A percentile compares a stretch with the other conserved stretches of the same genome.
Evolutionary conservation across 2,329 filamentous ascomycete species (phyloP).

Genomic region (Xenoacremonium recifei): DNA sequence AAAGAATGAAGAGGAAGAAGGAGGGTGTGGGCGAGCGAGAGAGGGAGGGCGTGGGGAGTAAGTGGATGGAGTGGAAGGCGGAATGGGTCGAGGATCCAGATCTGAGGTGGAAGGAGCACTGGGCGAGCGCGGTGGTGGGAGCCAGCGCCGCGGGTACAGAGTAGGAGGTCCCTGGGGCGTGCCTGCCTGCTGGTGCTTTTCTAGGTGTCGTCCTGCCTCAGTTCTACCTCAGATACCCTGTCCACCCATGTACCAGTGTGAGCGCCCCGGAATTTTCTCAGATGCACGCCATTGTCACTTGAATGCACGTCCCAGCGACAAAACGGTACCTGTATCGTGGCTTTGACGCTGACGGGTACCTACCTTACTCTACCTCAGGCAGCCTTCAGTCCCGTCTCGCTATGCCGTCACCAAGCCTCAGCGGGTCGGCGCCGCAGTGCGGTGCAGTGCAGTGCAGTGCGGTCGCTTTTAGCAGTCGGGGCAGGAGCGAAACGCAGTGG

Average conservation of each 20-base stretch:
- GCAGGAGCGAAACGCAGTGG: slow-evolving; percentile 7
- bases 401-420: no score
- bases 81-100: slow-evolving; percentile 29
- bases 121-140: not conserved
- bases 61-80: slow-evolving; percentile 22
- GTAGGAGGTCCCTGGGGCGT: slow-evolving; percentile 19
- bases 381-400: no score
- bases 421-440: no score
- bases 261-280: no score
- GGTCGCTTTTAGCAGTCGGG: slow-evolving; percentile 6
- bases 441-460: not conserved
- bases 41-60: not conserved
- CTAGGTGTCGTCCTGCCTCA: no score
- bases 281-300: no score
- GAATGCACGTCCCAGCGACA: no score
- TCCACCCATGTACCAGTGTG: no score
- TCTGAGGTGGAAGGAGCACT: slow-evolving; percentile 23
- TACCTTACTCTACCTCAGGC: no score
- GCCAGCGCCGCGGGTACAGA: slow-evolving; percentile 14
- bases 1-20: slow-evolving; percentile 17
- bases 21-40: slow-evolving; percentile 17
- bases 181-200: not conserved
- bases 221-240: no score
- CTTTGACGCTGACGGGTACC: no score
- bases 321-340: no score